Evolutionary conservation across 208 protist species (phyloP), one percentile per base, ranked within the genome.

Genomic region (Wallacemonas sp.): DNA sequence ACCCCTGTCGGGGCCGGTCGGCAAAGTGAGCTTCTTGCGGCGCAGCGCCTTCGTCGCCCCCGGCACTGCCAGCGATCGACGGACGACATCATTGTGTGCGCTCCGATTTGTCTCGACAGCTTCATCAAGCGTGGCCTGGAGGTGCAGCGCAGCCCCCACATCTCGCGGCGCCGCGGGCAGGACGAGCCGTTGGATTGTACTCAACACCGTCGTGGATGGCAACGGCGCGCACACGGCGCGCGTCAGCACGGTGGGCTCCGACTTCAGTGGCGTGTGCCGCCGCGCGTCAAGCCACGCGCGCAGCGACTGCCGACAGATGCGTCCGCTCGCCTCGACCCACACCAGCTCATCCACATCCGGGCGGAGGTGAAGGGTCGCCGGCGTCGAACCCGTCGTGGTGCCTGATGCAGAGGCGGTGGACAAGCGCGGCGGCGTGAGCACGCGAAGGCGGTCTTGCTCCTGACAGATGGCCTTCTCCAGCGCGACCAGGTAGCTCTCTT

Each of bases 131-230:
- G 66, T 37, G 13, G 46, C 59, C 57, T 67, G 55, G 36, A 73
- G 57, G 54, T 33, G 61, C 39, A 60, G 46, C 0, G 57, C 63
- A 0, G 46, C 66, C 54, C 71, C 64, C 26, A 65, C 65, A 32
- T 68, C 68, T 27, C 66, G 66, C 33, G 38, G 53, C 10, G 63
- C 55, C 38, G 63, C 36, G 52, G 67, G 50, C 44, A 82, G 59
- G 21, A 81, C 38, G 10, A 82, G 41, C 1, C 76, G 71, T 66
- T 86, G 65, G n/a, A 77, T 54, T 0, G 68, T 72, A 15, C 71
- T 68, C 27, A 86, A 66, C 42, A 64, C 75, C 26, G 76, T 73
- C 39, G 79, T 76, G 54, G 66, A 46, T 3, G 71, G 79, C 42
- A 80, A 62, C 0, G 73, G 72, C 22, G 69, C 66, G 54, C 60